Base-by-base conservation (phyloP, 202 grass and related monocot species). In the Setaria viridis region DNA sequence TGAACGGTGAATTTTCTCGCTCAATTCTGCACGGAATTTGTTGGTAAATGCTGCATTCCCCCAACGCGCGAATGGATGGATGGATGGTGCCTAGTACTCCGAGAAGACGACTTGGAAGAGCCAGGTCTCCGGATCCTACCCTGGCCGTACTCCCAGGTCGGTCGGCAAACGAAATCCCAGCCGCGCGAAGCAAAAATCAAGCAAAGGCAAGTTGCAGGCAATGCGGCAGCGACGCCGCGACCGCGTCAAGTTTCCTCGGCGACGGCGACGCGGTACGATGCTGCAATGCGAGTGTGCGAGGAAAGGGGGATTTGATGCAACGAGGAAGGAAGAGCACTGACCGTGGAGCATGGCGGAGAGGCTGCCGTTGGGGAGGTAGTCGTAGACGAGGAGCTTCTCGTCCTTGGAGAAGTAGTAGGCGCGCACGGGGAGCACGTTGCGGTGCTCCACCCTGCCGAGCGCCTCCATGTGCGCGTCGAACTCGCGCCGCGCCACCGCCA, bases 341-440 rank as follows among this genome's bases (percentile, higher is more conserved):
- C 95, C 95, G 76, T 97, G 95, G 51, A 97, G 95, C 83, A 94
- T 89, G 76, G 92, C 88, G 46, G 92, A 97, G 64, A 97, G 92
- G 95, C 95, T 97, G 67, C 95, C 92, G 25, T 90, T 92, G 67
- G 92, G 92, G 46, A 97, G 85, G 92, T 97, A 97, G 63, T 97
- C 94, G 60, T 97, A 97, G 84, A 97, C 94, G 41, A 97, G 90
- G 42, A 97, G 90, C 90, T 97, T 97, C 92, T 97, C 94, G 72
- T 97, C 94, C 84, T 94, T 93, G 92, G 84, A 92, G 85, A 83
- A 97, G 86, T 97, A 97, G 91, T 94, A 97, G 20, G 94, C 94
- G 78, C 89, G 83, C 30, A 97, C 75, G 4, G 95, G 95, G 49
- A 94, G 84, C 19, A 94, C 21, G 86, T 97, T 97, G 65, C 78